phyloP scores from a whole-genome alignment of 2,329 filamentous ascomycete genomes.

The Fusarium sp. region DNA sequence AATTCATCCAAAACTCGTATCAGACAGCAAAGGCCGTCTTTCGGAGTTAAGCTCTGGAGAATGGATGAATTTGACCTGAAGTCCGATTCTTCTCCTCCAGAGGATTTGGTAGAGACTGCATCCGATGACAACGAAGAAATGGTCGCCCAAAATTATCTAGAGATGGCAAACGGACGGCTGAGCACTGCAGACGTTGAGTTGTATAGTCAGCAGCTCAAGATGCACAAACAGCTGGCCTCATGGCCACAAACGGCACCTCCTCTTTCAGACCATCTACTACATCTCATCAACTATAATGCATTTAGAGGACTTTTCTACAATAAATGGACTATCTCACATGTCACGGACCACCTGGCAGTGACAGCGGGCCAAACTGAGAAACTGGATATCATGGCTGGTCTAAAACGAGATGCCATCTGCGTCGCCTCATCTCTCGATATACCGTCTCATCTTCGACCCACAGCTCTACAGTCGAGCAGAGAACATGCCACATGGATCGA shows the following conservation, averaged over 20 bases:
- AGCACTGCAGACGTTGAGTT: neutral
- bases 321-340: neutral
- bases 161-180: too few relatives aligned
- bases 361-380: neutral
- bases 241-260: neutral
- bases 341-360: neutral
- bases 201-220: conserved; percentile 12
- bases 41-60: conserved; percentile 23
- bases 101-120: neutral
- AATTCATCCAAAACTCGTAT: neutral
- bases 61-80: conserved; percentile 10
- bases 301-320: conserved; percentile 16
- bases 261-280: conserved; percentile 4
- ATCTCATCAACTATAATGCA: conserved; percentile 21
- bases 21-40: neutral
- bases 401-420: conserved; percentile 16
- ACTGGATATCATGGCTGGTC: conserved; percentile 12
- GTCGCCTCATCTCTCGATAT: neutral
- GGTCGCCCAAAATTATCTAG: too few relatives aligned
- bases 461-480: neutral
- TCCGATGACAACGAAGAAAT: neutral
- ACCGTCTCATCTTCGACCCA: conserved; percentile 9
- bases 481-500: conserved; percentile 17
- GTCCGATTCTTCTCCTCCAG: too few relatives aligned
- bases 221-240: neutral